A percentile compares a stretch with the other conserved stretches of the same genome.
phyloP scores from a whole-genome alignment of 345 rosid species.

The Microcos paniculata region DNA sequence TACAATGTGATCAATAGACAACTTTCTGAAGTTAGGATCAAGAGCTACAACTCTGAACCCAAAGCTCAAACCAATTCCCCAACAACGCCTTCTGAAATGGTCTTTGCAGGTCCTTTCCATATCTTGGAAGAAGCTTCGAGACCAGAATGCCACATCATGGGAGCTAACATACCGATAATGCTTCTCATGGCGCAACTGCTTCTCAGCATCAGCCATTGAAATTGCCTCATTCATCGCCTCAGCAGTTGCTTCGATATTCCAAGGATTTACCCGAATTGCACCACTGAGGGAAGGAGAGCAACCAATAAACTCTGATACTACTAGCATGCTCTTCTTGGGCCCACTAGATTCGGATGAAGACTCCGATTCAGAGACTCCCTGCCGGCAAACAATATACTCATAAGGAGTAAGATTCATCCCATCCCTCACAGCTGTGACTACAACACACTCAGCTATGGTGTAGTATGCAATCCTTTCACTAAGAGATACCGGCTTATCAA shows the following conservation, averaged over 20 bases:
- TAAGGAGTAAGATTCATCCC: slow-evolving; percentile 83
- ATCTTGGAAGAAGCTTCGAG: slow-evolving; percentile 70
- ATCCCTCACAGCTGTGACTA: slow-evolving; percentile 79
- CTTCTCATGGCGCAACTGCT: slow-evolving; percentile 89
- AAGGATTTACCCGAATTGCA: slow-evolving; percentile 72
- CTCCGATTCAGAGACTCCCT: slow-evolving; percentile 51
- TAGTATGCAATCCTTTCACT: slow-evolving; percentile 68
- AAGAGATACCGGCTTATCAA: slow-evolving; percentile 58
- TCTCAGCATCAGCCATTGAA: slow-evolving; percentile 58
- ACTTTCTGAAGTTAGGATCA: slow-evolving; percentile 66
- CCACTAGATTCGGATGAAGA: slow-evolving; percentile 34
- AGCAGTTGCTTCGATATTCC: slow-evolving; percentile 68
- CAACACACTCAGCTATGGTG: slow-evolving; percentile 68
- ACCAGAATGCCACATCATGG: slow-evolving; percentile 81
- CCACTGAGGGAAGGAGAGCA: slow-evolving; percentile 87
- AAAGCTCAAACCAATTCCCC: slow-evolving; percentile 78
- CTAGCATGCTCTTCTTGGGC: slow-evolving; percentile 71
- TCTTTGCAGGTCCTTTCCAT: slow-evolving; percentile 73
- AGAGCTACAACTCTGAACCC: slow-evolving; percentile 78
- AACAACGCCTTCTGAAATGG: slow-evolving; percentile 66
- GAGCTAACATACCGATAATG: slow-evolving; percentile 78
- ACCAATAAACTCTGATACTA: slow-evolving; percentile 78
- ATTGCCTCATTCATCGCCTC: slow-evolving; percentile 81
- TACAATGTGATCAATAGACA: slow-evolving; percentile 51
- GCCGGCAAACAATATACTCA: slow-evolving; percentile 67